Base-by-base conservation (phyloP, 139 green algal genomes). In the Dunaliella primolecta region DNA sequence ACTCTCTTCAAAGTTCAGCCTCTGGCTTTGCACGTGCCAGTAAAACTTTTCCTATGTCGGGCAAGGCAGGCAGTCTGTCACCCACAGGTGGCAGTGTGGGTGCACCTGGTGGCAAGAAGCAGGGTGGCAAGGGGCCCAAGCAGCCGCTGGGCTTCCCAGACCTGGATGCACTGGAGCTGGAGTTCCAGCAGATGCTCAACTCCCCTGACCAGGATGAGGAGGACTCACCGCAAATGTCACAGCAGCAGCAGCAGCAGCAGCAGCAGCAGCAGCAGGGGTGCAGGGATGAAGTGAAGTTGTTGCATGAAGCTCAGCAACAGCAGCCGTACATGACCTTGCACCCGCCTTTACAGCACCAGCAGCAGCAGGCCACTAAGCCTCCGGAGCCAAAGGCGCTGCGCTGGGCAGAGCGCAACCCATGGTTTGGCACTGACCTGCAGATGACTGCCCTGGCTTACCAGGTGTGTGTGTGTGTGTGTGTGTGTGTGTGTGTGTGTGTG, bases 1-100 rank as follows among this genome's bases (percentile, higher is more conserved):
- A 89, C 88, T 27, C 90, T 90, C 0, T 79, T 94, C 74, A 89
- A 94, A 79, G 89, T 87, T 46, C 80, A 92, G 56, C 93, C 93
- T 74, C 89, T 90, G 82, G 25, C 77, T 36, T 2, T 75, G 21
- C 25, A 75, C 20, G 11, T 80, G 34, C 37, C n/a, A n/a, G n/a
- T 75, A 37, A 36, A 37, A 29, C 1, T 75, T 27, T 37, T 83
- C n/a, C 30, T 29, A 1, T 20, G 0, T 30, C 0, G n/a, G 46
- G 1, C 56, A 56, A 3, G 38, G 78, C 75, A 86, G 83, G 36
- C 20, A 70, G 36, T 55, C 83, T 34, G 30, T 56, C 1, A 24
- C 57, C 1, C 34, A 25, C 24, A 36, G 27, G 70, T 32, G 46
- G 36, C 25, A 34, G 57, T 20, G 71, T 35, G 74, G 74, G 74